A percentile compares a stretch with the other conserved stretches of the same genome.
These are phyloP conservation scores for Sugiyamaella lignohabitans DNA, from an alignment of 805 yeast genomes.

Conservation along the genomic window DNA sequence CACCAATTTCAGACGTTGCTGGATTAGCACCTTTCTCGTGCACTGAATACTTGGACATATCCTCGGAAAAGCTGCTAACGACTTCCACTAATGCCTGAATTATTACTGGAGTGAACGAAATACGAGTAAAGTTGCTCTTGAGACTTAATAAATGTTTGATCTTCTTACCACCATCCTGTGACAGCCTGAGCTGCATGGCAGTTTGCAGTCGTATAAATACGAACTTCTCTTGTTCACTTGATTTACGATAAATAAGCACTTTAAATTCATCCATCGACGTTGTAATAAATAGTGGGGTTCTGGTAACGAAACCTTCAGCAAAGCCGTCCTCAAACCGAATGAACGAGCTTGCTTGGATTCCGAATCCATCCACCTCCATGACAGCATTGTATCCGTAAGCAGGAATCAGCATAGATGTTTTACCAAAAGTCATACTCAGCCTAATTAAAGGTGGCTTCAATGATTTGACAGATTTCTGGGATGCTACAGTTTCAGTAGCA, in stretches of 20 bases:
- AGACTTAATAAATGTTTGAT: conserved; percentile 3
- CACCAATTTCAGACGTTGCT: not conserved
- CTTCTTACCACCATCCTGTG: not conserved
- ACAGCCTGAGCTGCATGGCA: not conserved
- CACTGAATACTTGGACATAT: not conserved
- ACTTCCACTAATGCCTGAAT: conserved; percentile 2
- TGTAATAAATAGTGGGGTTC: not conserved
- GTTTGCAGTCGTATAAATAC: not conserved
- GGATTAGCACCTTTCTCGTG: not conserved
- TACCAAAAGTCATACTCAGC: conserved; percentile 1
- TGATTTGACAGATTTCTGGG: not conserved
- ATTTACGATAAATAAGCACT: not conserved
- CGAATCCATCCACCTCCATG: not conserved
- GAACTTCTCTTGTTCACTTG: not conserved
- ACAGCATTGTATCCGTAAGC: not conserved
- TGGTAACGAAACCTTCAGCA: conserved; percentile 2
- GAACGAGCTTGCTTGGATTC: conserved; percentile 1
- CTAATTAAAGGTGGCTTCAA: not conserved
- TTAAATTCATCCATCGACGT: conserved; percentile 1
- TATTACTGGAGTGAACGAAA: conserved; percentile 1
- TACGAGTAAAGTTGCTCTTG: not conserved
- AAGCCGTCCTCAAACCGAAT: conserved; percentile 3
- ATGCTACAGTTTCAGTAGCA: too few relatives aligned
- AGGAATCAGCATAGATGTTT: conserved; percentile 1
- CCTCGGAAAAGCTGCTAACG: not conserved